Percentiles rank a stretch among this genome's conserved stretches.
These are phyloP conservation scores for Byssochlamys sp. DNA, from an alignment of 2,329 filamentous ascomycete species.

Conservation along the genomic window DNA sequence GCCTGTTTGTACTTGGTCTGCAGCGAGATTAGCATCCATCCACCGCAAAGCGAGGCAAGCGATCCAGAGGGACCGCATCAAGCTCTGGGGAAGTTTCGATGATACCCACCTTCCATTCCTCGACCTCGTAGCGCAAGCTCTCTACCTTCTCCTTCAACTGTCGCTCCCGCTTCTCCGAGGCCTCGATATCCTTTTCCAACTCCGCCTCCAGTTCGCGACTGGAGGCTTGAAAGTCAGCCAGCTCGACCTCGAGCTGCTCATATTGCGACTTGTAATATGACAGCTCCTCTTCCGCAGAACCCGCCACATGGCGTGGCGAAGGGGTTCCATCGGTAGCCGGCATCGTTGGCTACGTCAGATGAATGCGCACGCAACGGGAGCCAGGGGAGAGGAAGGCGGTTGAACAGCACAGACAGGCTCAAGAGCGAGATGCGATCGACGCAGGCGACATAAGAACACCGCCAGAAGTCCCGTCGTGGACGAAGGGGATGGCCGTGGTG, in stretches of 20 bases:
- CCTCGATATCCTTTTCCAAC: slow-evolving; percentile 90
- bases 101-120: slow-evolving; percentile 85
- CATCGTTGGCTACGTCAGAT: slow-evolving; percentile 19
- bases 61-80: not conserved
- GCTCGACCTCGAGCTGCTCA: slow-evolving; percentile 79
- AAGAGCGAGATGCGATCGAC: not conserved
- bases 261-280: slow-evolving; percentile 95
- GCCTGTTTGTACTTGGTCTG: slow-evolving; percentile 94
- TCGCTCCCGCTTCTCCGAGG: slow-evolving; percentile 85
- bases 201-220: slow-evolving; percentile 90
- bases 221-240: slow-evolving; percentile 86
- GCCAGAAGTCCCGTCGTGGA: slow-evolving; percentile 12
- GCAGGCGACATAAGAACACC: slow-evolving; percentile 5
- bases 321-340: slow-evolving; percentile 27
- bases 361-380: slow-evolving; percentile 4
- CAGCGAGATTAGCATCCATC: slow-evolving; percentile 4
- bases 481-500: slow-evolving; percentile 3
- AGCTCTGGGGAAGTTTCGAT: not conserved
- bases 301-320: slow-evolving; percentile 30
- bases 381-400: slow-evolving; percentile 1
- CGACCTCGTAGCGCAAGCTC: slow-evolving; percentile 72
- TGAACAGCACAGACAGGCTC: not conserved
- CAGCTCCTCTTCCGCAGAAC: slow-evolving; percentile 60
- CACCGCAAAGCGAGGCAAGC: not conserved
- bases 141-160: slow-evolving; percentile 80